Evolutionary conservation across 192 early-diverging fungal species (phyloP), one percentile per base, ranked within the genome.

Genomic region (Bifiguratus adelaidae): DNA sequence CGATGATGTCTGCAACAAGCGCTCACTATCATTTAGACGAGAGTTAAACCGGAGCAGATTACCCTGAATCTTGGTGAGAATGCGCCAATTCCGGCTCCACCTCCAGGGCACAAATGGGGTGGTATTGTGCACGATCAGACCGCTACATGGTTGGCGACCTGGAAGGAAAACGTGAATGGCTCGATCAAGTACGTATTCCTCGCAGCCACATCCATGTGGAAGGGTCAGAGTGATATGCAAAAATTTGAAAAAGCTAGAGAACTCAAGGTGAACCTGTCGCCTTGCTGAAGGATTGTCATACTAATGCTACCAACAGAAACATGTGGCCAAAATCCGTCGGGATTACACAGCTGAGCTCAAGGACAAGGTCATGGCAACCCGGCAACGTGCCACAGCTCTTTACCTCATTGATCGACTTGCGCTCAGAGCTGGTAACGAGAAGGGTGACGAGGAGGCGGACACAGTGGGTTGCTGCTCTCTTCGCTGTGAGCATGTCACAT

Each of bases 401-500:
- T 98, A 98, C 49, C 70, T 98, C 9, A 98, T 98, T 36, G 95
- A 98, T 69, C 74, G 78, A 30, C 73, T 89, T 16, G 95, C 95
- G 7, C 74, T 98, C 35, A 73, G 95, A 77, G 95, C 95, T 7
- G 95, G 95, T 34, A 96, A 96, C 53, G 95, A 97, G 50, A 98
- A 98, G 67, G 81, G 88, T 29, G 91, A 91, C 25, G 92, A 98
- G 46, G 93, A 95, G 67, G 95, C 95, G 0, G 95, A 98, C 60
- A 98, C 95, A 3, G 95, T 97, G 0, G 95, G 95, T 55, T 98
- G 95, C 53, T 98, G 95, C 67, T 98, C 95, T 4, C 65, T 98
- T 41, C 82, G 93, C 25, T 87, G 66, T 50, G 93, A 98, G 63
- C 93, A 98, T 52, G 73, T 98, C 24, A 79, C 73, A 15, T 67